Base-by-base conservation (phyloP, 2,329 filamentous ascomycete species). In the Cyclaneusma minus region DNA sequence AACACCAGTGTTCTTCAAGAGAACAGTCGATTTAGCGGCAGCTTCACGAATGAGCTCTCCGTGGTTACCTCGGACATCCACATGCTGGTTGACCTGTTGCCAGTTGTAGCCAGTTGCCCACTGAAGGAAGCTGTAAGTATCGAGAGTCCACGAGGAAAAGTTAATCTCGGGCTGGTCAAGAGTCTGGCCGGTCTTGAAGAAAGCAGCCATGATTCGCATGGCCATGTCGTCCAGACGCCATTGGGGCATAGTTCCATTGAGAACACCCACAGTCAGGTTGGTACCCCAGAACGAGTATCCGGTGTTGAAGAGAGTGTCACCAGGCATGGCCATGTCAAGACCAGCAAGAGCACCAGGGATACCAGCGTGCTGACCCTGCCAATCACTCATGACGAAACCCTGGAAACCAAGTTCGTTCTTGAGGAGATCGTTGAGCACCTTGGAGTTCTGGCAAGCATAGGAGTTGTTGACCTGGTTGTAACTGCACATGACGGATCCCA, bases 181-280 rank as follows among this genome's bases (percentile, higher is more conserved):
- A 0, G 56, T 61, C 35, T 61, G 57, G 27, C 69, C 68, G 19
- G 74, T 68, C 50, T 77, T 76, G 56, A 74, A 78, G 45, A 66
- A 71, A 21, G 71, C 59, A 4, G 73, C 62, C 68, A 78, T 75
- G 45, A 79, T 92, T 40, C 89, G 73, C 51, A 83, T 77, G 4
- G 71, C 81, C 76, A 93, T 92, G 45, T 95, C 89, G 40, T 94
- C 85, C 7, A 95, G 49, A 26, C 87, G 70, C 66, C 79, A 92
- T 39, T 80, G 70, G 1, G 87, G 82, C 16, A 95, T 58, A 1
- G 84, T 93, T 18, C 85, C 85, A 45, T 95, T 94, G 39, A 92
- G 52, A 5, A 94, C 73, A 2, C 81, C 81, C 24, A 92, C 58
- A 2, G 87, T 94, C 39, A 95, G 52, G 51, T 95, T 95, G 15